Percentiles rank a stretch among this genome's conserved stretches.
phyloP scores from a whole-genome alignment of 225 moss, liverwort and hornwort species.

The Bryoerythrophyllum caledonicum region DNA sequence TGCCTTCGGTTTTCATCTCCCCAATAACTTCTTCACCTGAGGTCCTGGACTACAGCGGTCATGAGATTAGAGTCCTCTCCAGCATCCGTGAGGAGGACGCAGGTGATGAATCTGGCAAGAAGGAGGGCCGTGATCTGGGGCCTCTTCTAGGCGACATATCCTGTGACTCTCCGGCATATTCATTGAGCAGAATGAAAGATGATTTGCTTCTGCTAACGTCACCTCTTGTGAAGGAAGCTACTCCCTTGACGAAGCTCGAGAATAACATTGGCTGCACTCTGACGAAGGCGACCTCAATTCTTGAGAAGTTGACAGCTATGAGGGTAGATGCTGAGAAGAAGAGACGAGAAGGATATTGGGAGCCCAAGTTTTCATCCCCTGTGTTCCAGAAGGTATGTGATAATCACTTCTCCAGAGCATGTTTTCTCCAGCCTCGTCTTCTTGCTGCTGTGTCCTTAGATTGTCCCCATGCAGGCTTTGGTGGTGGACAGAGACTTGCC shows the following conservation, averaged over 20 bases:
- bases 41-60: constrained; percentile 4
- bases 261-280: constrained; percentile 41
- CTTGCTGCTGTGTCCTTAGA: not conserved
- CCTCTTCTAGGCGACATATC: constrained; percentile 16
- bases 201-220: not conserved
- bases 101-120: constrained; percentile 1
- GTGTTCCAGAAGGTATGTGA: constrained; percentile 30
- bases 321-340: constrained; percentile 44
- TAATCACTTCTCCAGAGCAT: not conserved
- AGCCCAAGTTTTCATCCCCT: constrained; percentile 28
- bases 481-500: constrained; percentile 34
- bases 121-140: constrained; percentile 28
- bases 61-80: constrained; percentile 16
- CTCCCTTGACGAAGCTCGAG: constrained; percentile 36
- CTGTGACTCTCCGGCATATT: constrained; percentile 3
- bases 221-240: constrained; percentile 4
- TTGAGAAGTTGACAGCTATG: constrained; percentile 39
- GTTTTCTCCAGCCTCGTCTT: not conserved
- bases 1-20: too few relatives aligned
- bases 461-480: constrained; percentile 25
- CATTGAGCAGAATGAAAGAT: not conserved
- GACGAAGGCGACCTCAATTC: constrained; percentile 37
- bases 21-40: constrained; percentile 1
- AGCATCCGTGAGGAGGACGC: constrained; percentile 33
- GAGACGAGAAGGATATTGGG: constrained; percentile 27